These are phyloP conservation scores for Fraxinus xanthoxyloides DNA, from an alignment of 305 asterid species.

Conservation along the genomic window DNA sequence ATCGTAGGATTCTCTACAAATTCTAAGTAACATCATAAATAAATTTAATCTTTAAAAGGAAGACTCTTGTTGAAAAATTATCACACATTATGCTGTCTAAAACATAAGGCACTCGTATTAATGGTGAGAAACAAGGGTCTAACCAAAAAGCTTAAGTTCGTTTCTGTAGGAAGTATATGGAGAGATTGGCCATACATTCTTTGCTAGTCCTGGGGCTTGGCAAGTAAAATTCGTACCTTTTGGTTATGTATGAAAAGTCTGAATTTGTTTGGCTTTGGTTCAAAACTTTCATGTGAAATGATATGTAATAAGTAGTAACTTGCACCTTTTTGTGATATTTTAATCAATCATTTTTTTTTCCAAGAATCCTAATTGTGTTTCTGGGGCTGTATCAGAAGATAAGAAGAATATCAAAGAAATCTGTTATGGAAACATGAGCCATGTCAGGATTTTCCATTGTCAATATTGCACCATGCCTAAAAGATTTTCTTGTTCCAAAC, in stretches of 20 bases:
- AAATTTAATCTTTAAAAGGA: neutral
- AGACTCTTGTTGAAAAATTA: neutral
- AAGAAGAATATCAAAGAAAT: neutral
- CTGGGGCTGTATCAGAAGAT: neutral
- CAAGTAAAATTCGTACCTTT: neutral
- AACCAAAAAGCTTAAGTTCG: neutral
- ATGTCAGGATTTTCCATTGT: neutral
- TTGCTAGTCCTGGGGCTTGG: neutral
- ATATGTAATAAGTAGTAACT: neutral
- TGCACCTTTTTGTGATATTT: neutral
- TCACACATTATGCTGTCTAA: neutral
- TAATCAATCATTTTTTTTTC: neutral
- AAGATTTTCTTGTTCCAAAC: neutral
- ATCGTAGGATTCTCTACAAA: neutral
- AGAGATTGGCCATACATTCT: neutral
- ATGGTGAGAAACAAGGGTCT: neutral
- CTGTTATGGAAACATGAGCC: neutral
- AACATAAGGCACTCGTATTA: neutral
- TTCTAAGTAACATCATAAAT: neutral
- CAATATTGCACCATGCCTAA: neutral
- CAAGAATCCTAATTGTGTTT: neutral
- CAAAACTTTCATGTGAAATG: neutral
- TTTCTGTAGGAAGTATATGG: neutral
- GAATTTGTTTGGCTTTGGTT: neutral
- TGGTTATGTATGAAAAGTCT: neutral